These are phyloP conservation scores for Stenogyne calaminthoides DNA, from an alignment of 305 asterid genomes.

Conservation along the genomic window DNA sequence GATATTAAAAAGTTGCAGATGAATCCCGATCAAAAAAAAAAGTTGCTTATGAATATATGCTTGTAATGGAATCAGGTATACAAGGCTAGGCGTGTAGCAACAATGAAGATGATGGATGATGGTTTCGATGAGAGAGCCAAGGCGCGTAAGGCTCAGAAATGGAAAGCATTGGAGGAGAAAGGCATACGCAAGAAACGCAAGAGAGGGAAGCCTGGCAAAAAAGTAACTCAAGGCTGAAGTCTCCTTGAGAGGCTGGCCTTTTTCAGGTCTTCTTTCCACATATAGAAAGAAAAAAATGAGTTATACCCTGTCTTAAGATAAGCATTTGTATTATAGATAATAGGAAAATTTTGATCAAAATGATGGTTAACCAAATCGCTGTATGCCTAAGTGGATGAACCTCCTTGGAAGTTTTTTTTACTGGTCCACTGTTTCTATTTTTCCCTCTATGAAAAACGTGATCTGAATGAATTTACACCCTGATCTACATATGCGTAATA, in stretches of 20 bases:
- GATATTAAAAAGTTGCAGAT: too few relatives aligned
- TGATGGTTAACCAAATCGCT: not conserved
- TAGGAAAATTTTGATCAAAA: conserved; percentile 28
- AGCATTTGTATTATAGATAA: conserved; percentile 11
- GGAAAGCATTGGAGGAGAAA: conserved; percentile 42
- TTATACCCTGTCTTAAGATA: not conserved
- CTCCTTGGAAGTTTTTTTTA: not conserved
- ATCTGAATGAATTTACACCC: not conserved
- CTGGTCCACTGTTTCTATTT: not conserved
- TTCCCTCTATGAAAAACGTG: not conserved
- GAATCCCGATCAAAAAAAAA: too few relatives aligned
- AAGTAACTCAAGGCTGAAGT: conserved; percentile 22
- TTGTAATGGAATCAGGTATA: conserved; percentile 53
- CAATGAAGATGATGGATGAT: conserved; percentile 80
- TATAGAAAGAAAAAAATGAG: not conserved
- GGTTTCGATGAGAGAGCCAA: conserved; percentile 84
- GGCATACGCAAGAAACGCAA: conserved; percentile 30
- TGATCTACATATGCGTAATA: too few relatives aligned
- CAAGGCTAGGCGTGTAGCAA: conserved; percentile 85
- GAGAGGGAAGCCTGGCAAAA: conserved; percentile 8
- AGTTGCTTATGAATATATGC: not conserved
- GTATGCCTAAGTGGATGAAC: not conserved
- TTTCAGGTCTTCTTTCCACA: not conserved
- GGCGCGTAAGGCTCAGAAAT: conserved; percentile 70
- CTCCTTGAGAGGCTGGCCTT: not conserved